Percentiles rank a stretch among this genome's conserved stretches.
Evolutionary conservation across 2,329 filamentous ascomycete species (phyloP).

Genomic region (Pestalotiopsis sp.): DNA sequence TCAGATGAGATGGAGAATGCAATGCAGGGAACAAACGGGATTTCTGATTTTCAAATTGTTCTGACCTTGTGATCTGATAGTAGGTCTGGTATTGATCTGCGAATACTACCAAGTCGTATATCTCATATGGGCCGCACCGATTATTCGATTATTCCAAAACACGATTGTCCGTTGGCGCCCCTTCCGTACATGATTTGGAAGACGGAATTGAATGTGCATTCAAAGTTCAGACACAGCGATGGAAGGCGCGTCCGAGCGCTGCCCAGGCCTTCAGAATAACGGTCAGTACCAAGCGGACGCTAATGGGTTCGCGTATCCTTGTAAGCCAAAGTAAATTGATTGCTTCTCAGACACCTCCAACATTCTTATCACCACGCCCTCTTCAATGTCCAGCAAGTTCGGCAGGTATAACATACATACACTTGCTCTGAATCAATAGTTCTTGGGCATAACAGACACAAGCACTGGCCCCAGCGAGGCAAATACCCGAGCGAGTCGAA

Average conservation of each 20-base stretch:
- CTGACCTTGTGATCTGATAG: background rate
- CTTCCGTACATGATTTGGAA: background rate
- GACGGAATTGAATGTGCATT: background rate
- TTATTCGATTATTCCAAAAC: background rate
- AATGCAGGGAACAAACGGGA: background rate
- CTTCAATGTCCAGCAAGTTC: no score
- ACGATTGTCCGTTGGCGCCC: background rate
- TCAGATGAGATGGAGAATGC: background rate
- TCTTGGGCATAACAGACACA: background rate
- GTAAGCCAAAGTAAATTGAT: slow-evolving; percentile 2
- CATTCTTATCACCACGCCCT: slow-evolving; percentile 1
- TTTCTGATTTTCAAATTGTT: background rate
- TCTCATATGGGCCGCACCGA: background rate
- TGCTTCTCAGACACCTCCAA: background rate
- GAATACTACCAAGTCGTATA: background rate
- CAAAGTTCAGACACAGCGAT: background rate
- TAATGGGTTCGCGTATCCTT: slow-evolving; percentile 8
- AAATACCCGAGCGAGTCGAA: background rate
- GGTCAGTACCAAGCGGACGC: background rate
- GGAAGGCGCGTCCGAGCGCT: slow-evolving; percentile 8
- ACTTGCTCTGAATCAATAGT: background rate
- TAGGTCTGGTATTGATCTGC: background rate
- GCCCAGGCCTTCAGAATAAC: background rate
- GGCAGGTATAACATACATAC: no score
- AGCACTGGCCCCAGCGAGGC: no score